Percentiles rank a stretch among this genome's conserved stretches.
phyloP scores from a whole-genome alignment of 257 asterid species.

The Nicotiana paniculata region DNA sequence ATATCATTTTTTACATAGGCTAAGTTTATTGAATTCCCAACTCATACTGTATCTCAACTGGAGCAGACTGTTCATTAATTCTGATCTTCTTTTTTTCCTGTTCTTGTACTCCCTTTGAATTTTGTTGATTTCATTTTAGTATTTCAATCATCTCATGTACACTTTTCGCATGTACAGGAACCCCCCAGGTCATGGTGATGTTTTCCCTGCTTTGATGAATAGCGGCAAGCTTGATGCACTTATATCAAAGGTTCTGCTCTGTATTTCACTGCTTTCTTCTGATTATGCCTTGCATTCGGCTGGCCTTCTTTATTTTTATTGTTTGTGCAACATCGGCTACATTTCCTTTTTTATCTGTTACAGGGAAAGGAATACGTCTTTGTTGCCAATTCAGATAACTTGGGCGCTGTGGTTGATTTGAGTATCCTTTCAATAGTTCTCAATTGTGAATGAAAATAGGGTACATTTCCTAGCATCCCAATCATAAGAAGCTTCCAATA shows the following conservation, averaged over 20 bases:
- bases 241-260: slow-evolving; percentile 59
- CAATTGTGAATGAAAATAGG: not conserved
- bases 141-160: slow-evolving; percentile 7
- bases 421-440: slow-evolving; percentile 60
- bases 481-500: not conserved
- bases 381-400: slow-evolving; percentile 91
- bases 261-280: slow-evolving; percentile 9
- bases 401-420: slow-evolving; percentile 96
- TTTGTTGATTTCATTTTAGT: not conserved
- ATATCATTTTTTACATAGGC: not conserved
- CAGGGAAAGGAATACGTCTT: slow-evolving; percentile 98
- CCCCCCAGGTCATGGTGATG: slow-evolving; percentile 99
- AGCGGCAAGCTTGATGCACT: slow-evolving; percentile 94
- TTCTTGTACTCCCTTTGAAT: not conserved
- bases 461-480: not conserved
- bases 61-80: not conserved
- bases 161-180: slow-evolving; percentile 47
- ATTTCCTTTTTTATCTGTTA: not conserved
- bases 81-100: not conserved
- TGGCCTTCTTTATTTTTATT: not conserved
- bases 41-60: not conserved
- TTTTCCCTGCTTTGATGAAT: slow-evolving; percentile 85
- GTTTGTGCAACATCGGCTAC: not conserved
- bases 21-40: not conserved
- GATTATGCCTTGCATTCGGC: not conserved